These are phyloP conservation scores for Cutaneotrichosporon mucoides DNA, from an alignment of 1,284 basidiomycete species.

Conservation along the genomic window DNA sequence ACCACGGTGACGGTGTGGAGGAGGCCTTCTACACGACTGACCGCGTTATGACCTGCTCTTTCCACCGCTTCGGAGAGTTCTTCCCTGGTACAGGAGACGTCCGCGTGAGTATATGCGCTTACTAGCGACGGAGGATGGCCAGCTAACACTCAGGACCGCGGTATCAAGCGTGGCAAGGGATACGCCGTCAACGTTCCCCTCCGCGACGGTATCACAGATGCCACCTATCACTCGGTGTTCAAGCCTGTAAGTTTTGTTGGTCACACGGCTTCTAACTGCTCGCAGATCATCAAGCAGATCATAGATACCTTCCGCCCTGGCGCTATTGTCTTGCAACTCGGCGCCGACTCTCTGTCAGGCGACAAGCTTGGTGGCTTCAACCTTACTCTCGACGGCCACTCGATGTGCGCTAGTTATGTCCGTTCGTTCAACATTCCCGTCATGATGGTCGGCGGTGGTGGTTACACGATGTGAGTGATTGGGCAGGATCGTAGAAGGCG, in stretches of 20 bases:
- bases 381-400: conserved; percentile 85
- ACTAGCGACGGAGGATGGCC: neutral
- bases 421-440: conserved; percentile 80
- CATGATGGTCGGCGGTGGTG: conserved; percentile 90
- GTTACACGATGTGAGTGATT: conserved; percentile 65
- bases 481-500: conserved; percentile 43
- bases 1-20: conserved; percentile 97
- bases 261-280: neutral
- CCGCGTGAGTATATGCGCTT: conserved; percentile 39
- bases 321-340: conserved; percentile 90
- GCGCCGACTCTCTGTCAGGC: conserved; percentile 89
- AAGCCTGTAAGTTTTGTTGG: conserved; percentile 65
- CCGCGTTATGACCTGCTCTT: conserved; percentile 91
- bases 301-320: conserved; percentile 87
- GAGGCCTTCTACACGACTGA: conserved; percentile 98
- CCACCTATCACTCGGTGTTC: conserved; percentile 70
- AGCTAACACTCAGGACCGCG: conserved; percentile 60
- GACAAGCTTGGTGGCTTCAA: conserved; percentile 98
- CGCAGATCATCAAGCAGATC: conserved; percentile 75
- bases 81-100: conserved; percentile 92
- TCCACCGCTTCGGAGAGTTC: conserved; percentile 96
- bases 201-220: conserved; percentile 87
- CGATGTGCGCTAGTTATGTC: conserved; percentile 83
- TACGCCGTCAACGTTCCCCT: conserved; percentile 93
- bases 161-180: conserved; percentile 78